phyloP scores from a whole-genome alignment of 169 alveolate genomes.

The Cryptosporidium sp. region DNA sequence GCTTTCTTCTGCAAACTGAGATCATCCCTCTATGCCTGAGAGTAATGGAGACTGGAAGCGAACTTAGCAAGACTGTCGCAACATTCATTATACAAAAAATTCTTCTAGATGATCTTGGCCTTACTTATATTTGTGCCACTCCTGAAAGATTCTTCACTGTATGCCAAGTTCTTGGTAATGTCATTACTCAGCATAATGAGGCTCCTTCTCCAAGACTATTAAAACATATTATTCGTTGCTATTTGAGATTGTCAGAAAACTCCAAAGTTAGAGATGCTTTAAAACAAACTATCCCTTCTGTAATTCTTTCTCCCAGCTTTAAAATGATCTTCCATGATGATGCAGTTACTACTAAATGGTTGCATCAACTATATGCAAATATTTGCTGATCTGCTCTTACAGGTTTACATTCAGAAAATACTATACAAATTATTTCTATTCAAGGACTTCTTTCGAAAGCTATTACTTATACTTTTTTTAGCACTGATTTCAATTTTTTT shows the following conservation, averaged over 20 bases:
- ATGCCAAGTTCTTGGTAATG: conserved; percentile 92
- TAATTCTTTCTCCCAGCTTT: conserved; percentile 49
- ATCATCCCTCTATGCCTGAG: conserved; percentile 97
- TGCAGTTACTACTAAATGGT: conserved; percentile 58
- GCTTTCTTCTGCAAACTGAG: conserved; percentile 95
- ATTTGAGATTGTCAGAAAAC: conserved; percentile 96
- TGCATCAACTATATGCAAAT: conserved; percentile 65
- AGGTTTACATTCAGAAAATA: not conserved
- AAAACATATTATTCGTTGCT: conserved; percentile 96
- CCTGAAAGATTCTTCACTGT: conserved; percentile 98
- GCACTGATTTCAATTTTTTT: not conserved
- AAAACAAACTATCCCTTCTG: conserved; percentile 77
- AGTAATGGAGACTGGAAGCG: conserved; percentile 99
- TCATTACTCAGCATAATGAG: conserved; percentile 90
- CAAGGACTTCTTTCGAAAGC: not conserved
- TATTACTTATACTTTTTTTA: not conserved
- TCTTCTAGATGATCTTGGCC: conserved; percentile 95
- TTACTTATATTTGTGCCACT: conserved; percentile 95
- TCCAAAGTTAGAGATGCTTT: conserved; percentile 91
- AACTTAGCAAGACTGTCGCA: conserved; percentile 96
- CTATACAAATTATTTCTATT: not conserved
- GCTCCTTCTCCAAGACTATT: conserved; percentile 94
- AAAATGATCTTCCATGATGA: conserved; percentile 67
- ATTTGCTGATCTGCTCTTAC: conserved; percentile 29
- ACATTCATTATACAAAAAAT: conserved; percentile 98